Percentiles rank a stretch among this genome's conserved stretches.
Conservation (phyloP, 1,284 basidiomycete species). For the Pseudozyma sp. region DNA sequence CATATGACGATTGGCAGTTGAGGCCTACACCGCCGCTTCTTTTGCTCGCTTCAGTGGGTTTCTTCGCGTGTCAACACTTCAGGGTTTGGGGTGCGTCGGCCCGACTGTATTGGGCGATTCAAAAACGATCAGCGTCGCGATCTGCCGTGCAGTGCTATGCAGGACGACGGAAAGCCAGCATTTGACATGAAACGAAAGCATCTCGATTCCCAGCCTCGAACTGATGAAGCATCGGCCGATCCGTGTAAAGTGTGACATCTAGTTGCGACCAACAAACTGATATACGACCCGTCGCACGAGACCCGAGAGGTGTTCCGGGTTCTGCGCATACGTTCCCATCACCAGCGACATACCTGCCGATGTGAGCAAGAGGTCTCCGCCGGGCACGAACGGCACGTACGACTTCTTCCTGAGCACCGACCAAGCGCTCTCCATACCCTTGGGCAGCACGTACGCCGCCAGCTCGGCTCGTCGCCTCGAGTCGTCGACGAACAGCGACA, state of each 20-base stretch:
- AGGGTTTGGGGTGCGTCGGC: slow-evolving; percentile 2
- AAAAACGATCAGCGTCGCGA: too few relatives aligned
- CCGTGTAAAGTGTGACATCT: slow-evolving; percentile 8
- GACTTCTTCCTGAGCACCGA: slow-evolving; percentile 80
- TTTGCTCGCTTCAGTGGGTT: slow-evolving; percentile 1
- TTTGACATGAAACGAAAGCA: not conserved
- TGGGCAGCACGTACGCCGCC: slow-evolving; percentile 95
- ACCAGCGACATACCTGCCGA: slow-evolving; percentile 86
- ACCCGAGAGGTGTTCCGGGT: slow-evolving; percentile 87
- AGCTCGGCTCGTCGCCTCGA: slow-evolving; percentile 82
- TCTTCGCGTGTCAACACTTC: not conserved
- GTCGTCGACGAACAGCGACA: slow-evolving; percentile 88
- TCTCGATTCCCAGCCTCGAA: too few relatives aligned
- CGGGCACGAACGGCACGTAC: slow-evolving; percentile 77
- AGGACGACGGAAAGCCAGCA: too few relatives aligned
- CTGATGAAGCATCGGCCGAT: too few relatives aligned
- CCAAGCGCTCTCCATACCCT: slow-evolving; percentile 78
- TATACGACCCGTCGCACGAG: slow-evolving; percentile 87
- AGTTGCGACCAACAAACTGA: slow-evolving; percentile 70
- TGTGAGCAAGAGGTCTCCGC: slow-evolving; percentile 77
- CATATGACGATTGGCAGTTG: too few relatives aligned
- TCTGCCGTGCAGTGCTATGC: too few relatives aligned
- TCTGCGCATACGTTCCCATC: slow-evolving; percentile 85
- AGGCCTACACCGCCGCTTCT: not conserved
- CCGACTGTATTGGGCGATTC: not conserved